These are phyloP conservation scores for Pseudohyphozyma bogoriensis DNA, from an alignment of 768 basidiomycete species.

Conservation along the genomic window DNA sequence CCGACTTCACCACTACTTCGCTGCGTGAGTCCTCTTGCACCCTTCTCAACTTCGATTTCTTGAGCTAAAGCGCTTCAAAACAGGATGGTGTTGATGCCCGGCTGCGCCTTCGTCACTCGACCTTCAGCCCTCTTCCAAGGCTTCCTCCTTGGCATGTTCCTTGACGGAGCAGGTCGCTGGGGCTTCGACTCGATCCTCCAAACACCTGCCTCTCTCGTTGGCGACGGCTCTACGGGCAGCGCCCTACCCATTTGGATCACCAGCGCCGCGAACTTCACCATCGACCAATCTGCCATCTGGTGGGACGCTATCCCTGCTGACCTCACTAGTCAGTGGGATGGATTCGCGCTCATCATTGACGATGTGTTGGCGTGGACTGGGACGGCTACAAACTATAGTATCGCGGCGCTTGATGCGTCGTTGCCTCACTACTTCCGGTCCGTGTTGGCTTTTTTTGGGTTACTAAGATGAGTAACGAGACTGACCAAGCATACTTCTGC, in stretches of 20 bases:
- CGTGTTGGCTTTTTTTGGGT: conserved; percentile 49
- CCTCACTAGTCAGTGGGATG: conserved; percentile 52
- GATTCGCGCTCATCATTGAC: conserved; percentile 63
- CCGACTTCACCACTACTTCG: conserved; percentile 72
- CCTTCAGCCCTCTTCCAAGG: conserved; percentile 70
- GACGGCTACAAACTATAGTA: conserved; percentile 56
- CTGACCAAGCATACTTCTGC: conserved; percentile 4
- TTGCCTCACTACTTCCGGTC: conserved; percentile 60
- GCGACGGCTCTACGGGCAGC: conserved; percentile 62
- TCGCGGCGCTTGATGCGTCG: conserved; percentile 54
- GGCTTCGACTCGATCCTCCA: conserved; percentile 71
- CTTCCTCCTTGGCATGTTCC: conserved; percentile 68
- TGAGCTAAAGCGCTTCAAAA: background rate
- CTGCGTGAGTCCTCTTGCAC: conserved; percentile 39
- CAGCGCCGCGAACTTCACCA: conserved; percentile 53
- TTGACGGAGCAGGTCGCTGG: conserved; percentile 48
- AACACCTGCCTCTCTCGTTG: conserved; percentile 58
- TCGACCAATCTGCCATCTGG: conserved; percentile 44
- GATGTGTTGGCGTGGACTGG: conserved; percentile 76
- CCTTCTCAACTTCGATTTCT: too few species aligned
- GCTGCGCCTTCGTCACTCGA: conserved; percentile 70
- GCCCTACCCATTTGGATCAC: conserved; percentile 58
- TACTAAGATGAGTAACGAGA: background rate
- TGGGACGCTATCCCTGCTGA: conserved; percentile 48
- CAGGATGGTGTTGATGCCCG: conserved; percentile 58